Base-by-base conservation (phyloP, 2,329 filamentous ascomycete species). In the Alternaria triticina region DNA sequence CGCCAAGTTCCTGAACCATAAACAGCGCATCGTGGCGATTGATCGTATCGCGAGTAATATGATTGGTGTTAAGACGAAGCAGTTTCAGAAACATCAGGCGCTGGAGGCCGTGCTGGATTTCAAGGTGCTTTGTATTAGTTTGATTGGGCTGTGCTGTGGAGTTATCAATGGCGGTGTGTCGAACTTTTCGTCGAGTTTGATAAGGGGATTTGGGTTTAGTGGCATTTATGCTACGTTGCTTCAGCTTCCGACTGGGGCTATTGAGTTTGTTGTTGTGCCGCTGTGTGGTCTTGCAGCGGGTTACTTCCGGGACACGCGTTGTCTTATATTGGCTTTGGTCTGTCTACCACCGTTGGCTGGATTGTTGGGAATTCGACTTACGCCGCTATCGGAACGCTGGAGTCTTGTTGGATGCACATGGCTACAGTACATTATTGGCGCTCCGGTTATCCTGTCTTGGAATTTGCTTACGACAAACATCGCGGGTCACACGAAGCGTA, bases 381-480 rank as follows among this genome's bases (percentile, higher is more conserved):
- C 84, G 15, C 69, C 74, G 20, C 73, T 85, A 4, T 72, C 81
- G 4, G 79, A 86, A 52, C 82, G 82, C 57, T 80, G 84, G 76
- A 82, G 81, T 2, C 79, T 87, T 2, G 83, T 86, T 0, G 85
- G 76, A n/a, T 86, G 84, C 68, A 84, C 83, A 8, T 86, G 85
- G 85, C 72, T 87, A 12, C 83, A 86, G 62, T 83, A 83, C 45
- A 76, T 85, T 3, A 62, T 86, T 43, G 85, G 85, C 5, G 83
- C 83, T 0, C 83, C 85, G 0, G 81, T 87, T 3, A 83, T 86
- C 43, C 66, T 86, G 1, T 84, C 79, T 40, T 87, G 85, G 85
- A 86, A 85, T 23, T 66, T 86, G 0, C 80, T 85, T 17, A 78
- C 77, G 0, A 78, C 76, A 2, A 79, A 80, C 28, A 76, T 79